Conservation (phyloP, 331 rosid genomes). For the Spiraea crenata region DNA sequence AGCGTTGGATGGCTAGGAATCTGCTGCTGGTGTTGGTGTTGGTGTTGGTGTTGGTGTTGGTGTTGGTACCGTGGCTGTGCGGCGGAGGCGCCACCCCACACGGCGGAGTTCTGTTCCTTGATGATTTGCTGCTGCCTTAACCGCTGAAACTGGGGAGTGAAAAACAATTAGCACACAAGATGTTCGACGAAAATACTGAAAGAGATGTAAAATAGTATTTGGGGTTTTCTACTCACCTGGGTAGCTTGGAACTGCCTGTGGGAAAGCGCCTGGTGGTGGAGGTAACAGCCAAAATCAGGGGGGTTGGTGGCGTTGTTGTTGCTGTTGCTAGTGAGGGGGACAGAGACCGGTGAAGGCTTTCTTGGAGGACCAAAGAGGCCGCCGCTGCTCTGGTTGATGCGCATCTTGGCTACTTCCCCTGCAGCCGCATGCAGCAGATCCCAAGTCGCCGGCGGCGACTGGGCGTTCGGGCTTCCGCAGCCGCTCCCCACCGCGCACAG, state of each 20-base stretch:
- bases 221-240: constrained; percentile 32
- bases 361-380: constrained; percentile 30
- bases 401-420: constrained; percentile 77
- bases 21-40: constrained; percentile 22
- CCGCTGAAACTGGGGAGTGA: constrained; percentile 36
- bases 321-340: constrained; percentile 19
- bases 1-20: constrained; percentile 9
- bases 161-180: neutral
- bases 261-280: constrained; percentile 40
- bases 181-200: neutral
- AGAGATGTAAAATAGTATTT: neutral
- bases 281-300: constrained; percentile 28
- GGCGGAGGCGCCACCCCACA: constrained; percentile 7
- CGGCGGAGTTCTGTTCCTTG: constrained; percentile 38
- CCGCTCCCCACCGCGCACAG: constrained; percentile 52
- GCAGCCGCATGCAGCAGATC: constrained; percentile 87
- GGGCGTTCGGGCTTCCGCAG: constrained; percentile 59
- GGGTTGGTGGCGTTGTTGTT: neutral
- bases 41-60: too few relatives aligned
- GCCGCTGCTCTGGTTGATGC: constrained; percentile 24
- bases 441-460: constrained; percentile 54
- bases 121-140: constrained; percentile 60
- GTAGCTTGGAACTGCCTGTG: constrained; percentile 53
- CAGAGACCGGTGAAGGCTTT: constrained; percentile 34
- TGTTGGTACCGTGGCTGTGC: constrained; percentile 30